phyloP scores from a whole-genome alignment of 1,139 yeast species.

The Pichia sp. region DNA sequence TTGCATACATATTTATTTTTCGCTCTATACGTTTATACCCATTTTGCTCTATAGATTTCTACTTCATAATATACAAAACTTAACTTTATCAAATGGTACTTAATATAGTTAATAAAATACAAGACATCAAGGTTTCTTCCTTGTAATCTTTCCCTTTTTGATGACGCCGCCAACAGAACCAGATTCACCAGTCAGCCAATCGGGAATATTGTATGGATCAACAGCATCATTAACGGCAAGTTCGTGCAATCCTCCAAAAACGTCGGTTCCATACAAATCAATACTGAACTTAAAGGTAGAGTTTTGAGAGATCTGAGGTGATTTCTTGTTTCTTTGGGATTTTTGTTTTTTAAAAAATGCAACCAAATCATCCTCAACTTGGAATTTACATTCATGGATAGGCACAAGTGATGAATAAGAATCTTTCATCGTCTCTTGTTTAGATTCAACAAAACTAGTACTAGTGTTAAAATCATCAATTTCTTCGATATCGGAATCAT shows the following conservation, averaged over 20 bases:
- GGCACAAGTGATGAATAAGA: constrained; percentile 55
- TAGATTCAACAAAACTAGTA: constrained; percentile 1
- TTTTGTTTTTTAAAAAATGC: background rate
- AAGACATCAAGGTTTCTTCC: background rate
- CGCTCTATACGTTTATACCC: background rate
- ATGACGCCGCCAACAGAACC: constrained; percentile 8
- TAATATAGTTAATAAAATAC: no score
- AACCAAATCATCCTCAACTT: constrained; percentile 26
- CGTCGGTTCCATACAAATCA: constrained; percentile 65
- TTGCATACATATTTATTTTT: background rate
- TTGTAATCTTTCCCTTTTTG: constrained; percentile 3
- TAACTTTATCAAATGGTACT: no score
- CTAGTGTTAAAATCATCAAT: constrained; percentile 9
- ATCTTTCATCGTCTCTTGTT: constrained; percentile 22
- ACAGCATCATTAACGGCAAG: constrained; percentile 54
- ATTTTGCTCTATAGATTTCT: constrained; percentile 6
- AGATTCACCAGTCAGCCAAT: constrained; percentile 75
- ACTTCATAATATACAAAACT: no score
- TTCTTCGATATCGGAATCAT: constrained; percentile 25
- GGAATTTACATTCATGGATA: constrained; percentile 48
- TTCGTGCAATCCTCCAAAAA: constrained; percentile 79
- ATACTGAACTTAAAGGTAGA: constrained; percentile 45
- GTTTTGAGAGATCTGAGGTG: background rate
- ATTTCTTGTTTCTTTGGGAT: constrained; percentile 7
- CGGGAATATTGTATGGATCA: constrained; percentile 59